Evolutionary conservation across 371 early-diverging fungal genomes (phyloP).

Genomic region (Conidiobolus coronatus): DNA sequence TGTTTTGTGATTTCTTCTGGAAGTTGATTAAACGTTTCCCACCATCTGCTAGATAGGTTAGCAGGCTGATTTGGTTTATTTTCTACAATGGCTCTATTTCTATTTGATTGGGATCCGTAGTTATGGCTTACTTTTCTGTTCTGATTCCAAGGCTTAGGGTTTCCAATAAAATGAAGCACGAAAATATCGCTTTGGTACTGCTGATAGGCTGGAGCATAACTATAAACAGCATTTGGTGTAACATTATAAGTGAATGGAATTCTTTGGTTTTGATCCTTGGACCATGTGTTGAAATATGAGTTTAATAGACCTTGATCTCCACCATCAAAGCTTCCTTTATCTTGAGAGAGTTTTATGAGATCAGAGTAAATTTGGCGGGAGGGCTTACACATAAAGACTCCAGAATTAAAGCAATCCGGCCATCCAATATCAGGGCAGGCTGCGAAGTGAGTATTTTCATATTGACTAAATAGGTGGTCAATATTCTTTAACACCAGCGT

Average conservation of each 20-base stretch:
- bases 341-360: constrained; percentile 22
- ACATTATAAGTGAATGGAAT: constrained; percentile 82
- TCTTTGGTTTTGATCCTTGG: constrained; percentile 26
- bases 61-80: too few species aligned
- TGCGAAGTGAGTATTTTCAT: constrained; percentile 22
- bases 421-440: constrained; percentile 73
- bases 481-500: constrained; percentile 51
- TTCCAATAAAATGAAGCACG: constrained; percentile 77
- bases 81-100: too few species aligned
- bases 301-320: constrained; percentile 92
- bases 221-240: constrained; percentile 70
- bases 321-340: constrained; percentile 55
- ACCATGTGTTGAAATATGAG: constrained; percentile 62
- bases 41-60: too few species aligned
- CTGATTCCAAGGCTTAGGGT: constrained; percentile 71
- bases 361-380: constrained; percentile 20
- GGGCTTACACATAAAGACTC: constrained; percentile 70
- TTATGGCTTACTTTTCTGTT: not conserved
- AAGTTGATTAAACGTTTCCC: too few species aligned
- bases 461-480: constrained; percentile 60
- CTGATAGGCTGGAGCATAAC: constrained; percentile 47
- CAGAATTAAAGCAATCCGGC: constrained; percentile 92
- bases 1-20: not conserved
- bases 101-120: not conserved
- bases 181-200: constrained; percentile 38